Evolutionary conservation across 192 early-diverging fungal genomes (phyloP).

Genomic region (Phycomyces nitens): DNA sequence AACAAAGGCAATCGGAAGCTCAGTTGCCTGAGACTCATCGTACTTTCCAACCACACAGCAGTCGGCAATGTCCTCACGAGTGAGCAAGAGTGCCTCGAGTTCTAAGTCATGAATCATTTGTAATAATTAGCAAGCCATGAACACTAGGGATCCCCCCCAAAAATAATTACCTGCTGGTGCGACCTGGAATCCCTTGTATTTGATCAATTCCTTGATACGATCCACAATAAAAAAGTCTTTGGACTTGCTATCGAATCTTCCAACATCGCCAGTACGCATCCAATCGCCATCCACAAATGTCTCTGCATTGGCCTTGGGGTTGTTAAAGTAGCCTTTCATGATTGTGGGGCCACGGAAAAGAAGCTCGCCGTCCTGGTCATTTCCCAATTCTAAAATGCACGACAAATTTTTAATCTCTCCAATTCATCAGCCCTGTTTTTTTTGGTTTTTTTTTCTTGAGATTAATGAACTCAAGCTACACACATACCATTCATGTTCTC

Average conservation of each 20-base stretch:
- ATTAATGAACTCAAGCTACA: too few species aligned
- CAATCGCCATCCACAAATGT: conserved; percentile 40
- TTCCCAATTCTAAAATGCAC: conserved; percentile 34
- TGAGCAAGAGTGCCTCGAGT: conserved; percentile 59
- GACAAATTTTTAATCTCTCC: background rate
- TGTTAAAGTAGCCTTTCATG: conserved; percentile 54
- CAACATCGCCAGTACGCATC: conserved; percentile 61
- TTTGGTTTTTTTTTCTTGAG: conserved; percentile 2
- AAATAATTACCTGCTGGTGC: conserved; percentile 52
- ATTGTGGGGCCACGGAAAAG: conserved; percentile 43
- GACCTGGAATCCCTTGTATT: conserved; percentile 76
- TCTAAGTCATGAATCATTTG: too few species aligned
- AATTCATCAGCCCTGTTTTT: background rate
- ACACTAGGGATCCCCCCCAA: background rate
- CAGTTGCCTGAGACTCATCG: conserved; percentile 62
- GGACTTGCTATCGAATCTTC: conserved; percentile 41
- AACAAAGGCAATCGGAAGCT: conserved; percentile 78
- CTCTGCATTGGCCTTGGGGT: conserved; percentile 37
- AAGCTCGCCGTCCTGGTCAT: conserved; percentile 44
- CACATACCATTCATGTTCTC: conserved; percentile 41
- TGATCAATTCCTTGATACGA: conserved; percentile 78
- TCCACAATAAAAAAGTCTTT: conserved; percentile 67
- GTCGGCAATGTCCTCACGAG: conserved; percentile 51
- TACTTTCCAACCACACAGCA: conserved; percentile 68
- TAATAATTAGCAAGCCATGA: too few species aligned